phyloP scores from a whole-genome alignment of 495 filamentous ascomycete species.

The Talaromyces adpressus region DNA sequence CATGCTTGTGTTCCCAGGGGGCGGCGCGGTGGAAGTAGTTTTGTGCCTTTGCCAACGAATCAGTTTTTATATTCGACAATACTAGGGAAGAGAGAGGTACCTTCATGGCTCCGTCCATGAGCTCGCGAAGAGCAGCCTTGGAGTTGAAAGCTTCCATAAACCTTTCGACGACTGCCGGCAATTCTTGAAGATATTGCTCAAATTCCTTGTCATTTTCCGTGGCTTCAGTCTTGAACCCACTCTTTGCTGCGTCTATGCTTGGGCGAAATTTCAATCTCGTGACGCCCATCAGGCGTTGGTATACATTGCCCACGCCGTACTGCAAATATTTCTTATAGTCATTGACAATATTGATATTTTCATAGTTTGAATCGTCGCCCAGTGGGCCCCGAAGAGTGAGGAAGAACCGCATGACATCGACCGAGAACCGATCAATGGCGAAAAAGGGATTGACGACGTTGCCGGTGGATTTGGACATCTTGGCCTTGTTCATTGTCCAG shows the following conservation, averaged over 20 bases:
- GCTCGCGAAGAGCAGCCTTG: slow-evolving; percentile 28
- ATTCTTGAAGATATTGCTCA: slow-evolving; percentile 24
- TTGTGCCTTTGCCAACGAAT: slow-evolving; percentile 39
- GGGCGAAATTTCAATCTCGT: slow-evolving; percentile 58
- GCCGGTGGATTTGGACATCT: slow-evolving; percentile 94
- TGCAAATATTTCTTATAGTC: slow-evolving; percentile 75
- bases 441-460: slow-evolving; percentile 95
- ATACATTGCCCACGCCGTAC: slow-evolving; percentile 69
- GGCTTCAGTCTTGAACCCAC: slow-evolving; percentile 22
- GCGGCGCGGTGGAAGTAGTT: slow-evolving; percentile 52
- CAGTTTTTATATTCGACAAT: neutral
- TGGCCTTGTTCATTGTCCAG: slow-evolving; percentile 82
- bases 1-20: slow-evolving; percentile 46
- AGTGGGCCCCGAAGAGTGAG: slow-evolving; percentile 72
- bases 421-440: slow-evolving; percentile 80
- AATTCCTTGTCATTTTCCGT: slow-evolving; percentile 23
- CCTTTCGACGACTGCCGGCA: slow-evolving; percentile 34
- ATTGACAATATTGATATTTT: slow-evolving; percentile 64
- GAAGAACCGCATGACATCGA: slow-evolving; percentile 85
- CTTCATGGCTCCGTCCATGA: neutral
- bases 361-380: slow-evolving; percentile 71
- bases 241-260: slow-evolving; percentile 39
- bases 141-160: slow-evolving; percentile 62
- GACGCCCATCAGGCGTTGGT: slow-evolving; percentile 57
- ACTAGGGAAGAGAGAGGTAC: slow-evolving; percentile 19